Conservation (phyloP, 2,329 filamentous ascomycete genomes). For the Colletotrichum aenigma region DNA sequence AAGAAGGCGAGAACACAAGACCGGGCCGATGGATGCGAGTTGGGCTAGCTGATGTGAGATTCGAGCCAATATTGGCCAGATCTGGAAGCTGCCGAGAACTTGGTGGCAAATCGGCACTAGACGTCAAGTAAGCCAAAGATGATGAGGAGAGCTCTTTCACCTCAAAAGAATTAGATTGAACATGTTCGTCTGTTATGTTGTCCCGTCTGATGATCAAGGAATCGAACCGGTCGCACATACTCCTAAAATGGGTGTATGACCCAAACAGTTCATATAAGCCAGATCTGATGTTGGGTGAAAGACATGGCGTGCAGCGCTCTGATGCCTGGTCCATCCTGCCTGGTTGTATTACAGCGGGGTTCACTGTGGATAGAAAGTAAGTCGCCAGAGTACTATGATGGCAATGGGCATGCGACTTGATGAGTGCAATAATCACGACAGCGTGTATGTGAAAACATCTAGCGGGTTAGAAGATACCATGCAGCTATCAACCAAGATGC, state of each 20-base stretch:
- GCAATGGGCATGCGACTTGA: neutral
- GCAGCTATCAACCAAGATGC: neutral
- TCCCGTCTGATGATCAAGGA: neutral
- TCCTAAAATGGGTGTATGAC: fast-evolving
- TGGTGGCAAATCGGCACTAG: neutral
- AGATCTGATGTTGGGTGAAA: neutral
- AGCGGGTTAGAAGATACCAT: neutral
- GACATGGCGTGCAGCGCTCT: neutral
- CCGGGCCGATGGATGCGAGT: neutral
- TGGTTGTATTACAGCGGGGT: neutral
- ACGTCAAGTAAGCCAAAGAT: neutral
- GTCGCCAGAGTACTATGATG: neutral
- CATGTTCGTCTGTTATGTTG: neutral
- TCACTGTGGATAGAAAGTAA: neutral
- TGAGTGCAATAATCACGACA: neutral
- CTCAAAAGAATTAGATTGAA: neutral
- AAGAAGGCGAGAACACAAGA: neutral
- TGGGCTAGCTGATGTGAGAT: neutral
- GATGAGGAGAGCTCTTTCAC: neutral
- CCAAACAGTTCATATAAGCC: neutral
- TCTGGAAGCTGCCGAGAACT: neutral
- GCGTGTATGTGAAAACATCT: neutral
- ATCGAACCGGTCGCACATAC: neutral
- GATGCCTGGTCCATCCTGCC: neutral
- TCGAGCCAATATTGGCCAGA: neutral